A percentile compares a stretch with the other conserved stretches of the same genome.
Conservation (phyloP, 2,329 filamentous ascomycete genomes). For the Fusarium sarcochroum region DNA sequence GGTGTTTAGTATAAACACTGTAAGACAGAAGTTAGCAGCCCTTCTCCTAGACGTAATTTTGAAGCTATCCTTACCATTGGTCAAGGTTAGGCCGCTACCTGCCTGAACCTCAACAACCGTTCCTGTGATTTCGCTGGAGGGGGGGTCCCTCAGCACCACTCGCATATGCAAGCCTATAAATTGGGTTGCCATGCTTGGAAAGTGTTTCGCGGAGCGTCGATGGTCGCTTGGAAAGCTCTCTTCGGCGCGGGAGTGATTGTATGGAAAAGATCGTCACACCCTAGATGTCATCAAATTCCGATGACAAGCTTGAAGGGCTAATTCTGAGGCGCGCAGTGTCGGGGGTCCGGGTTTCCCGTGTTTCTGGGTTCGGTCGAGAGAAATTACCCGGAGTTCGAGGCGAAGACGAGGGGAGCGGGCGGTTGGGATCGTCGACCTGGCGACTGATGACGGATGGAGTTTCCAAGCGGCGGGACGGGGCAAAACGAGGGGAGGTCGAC, state of each 20-base stretch:
- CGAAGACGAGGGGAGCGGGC: conserved; percentile 7
- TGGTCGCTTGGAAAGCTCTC: conserved; percentile 6
- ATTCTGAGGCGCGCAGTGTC: conserved; percentile 16
- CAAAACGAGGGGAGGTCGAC: conserved; percentile 38
- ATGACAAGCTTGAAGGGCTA: conserved; percentile 8
- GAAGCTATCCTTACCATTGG: conserved; percentile 71
- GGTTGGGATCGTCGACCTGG: conserved; percentile 24
- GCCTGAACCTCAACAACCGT: conserved; percentile 77
- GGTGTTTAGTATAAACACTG: conserved; percentile 58
- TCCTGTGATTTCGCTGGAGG: conserved; percentile 75
- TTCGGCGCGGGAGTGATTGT: conserved; percentile 26
- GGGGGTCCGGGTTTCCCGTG: background rate
- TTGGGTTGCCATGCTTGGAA: conserved; percentile 64
- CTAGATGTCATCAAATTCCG: conserved; percentile 43
- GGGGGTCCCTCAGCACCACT: conserved; percentile 77
- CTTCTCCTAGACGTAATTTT: background rate
- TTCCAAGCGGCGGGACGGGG: conserved; percentile 30
- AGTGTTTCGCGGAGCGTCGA: background rate
- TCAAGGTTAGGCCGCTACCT: conserved; percentile 77
- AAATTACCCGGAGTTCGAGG: background rate
- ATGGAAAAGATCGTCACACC: conserved; percentile 29
- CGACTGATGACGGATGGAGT: conserved; percentile 28
- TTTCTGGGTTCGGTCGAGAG: background rate
- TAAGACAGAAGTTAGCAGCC: conserved; percentile 18
- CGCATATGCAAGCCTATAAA: conserved; percentile 84